Evolutionary conservation across 1,284 basidiomycete genomes (phyloP), one percentile per base, ranked within the genome.

Genomic region (Sutorius eximius): DNA sequence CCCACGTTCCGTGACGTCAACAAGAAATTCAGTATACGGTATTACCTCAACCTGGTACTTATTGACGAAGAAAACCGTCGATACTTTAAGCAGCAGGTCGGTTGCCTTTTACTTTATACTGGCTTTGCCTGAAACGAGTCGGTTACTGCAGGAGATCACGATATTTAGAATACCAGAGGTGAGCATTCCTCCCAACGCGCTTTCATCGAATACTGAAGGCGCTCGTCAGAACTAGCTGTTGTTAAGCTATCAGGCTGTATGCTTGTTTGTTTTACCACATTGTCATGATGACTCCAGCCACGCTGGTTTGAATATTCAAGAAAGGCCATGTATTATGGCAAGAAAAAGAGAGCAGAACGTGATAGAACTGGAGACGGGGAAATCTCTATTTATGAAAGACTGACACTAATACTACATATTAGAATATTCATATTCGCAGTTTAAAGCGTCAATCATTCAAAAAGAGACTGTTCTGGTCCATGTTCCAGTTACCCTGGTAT

Each of bases 1-100:
- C 97, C 97, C 1, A 99, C 96, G 11, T 99, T 98, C 83, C 83
- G 96, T 22, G 96, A 99, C 64, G 93, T 99, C 62, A 99, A 98
- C 82, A 99, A 99, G 82, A 98, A 96, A 77, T 99, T 99, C 75
- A 94, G 89, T 69, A 93, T 92, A 36, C 80, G 96, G 53, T 99
- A 98, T 75, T 99, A 98, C 72, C 83, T 97, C 61, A 99, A 98
- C 70, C 78, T 99, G 36, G 97, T 99, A 3, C 82, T 98, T 57
- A 95, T 98, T 59, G 96, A 99, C 70, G 95, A 98, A 73, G 96
- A 98, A 80, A 98, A 98, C 73, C 78, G 94, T 64, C 79, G 94
- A 60, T 96, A 96, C 72, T 96, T 96, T 75, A 96, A 96, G 74
- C 90, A 93, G 69, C 90, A 92, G 82, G 87, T 82, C 48, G 36